Base-by-base conservation (phyloP, 441 rosid genomes). In the Pelargonium hybrid region DNA sequence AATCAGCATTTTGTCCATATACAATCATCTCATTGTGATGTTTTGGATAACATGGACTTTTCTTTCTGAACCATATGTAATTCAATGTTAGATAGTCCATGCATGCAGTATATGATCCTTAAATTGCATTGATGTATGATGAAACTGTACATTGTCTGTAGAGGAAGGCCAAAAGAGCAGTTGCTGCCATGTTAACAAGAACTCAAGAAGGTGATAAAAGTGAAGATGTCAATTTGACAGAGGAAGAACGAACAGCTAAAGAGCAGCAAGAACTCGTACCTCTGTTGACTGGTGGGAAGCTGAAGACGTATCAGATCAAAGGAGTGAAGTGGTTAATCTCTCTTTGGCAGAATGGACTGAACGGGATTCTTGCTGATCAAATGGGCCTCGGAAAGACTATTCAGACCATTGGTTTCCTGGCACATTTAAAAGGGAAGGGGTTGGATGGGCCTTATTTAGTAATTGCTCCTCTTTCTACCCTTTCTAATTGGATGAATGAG, bases 351-450 rank as follows among this genome's bases (percentile, higher is more conserved):
- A 94, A 94, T 81, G 99, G 99, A 48, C 81, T 94, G 71, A 92
- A 94, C 82, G 98, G 99, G 47, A 94, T 94, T 74, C 88, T 94
- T 74, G 99, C 99, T 31, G 99, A 94, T 83, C 99, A 94, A 81
- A 94, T 91, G 99, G 99, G 99, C 13, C 92, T 94, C n/a, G 99
- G 99, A 78, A 94, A 94, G 88, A 92, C 99, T 0, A 92, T 94
- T 78, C 99, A 94, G 77, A 90, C 98, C 18, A 92, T 94, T 70
- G 92, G 91, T 67, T 94, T 94, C 76, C 87, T 94, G 45, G 84
- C 98, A 57, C 99, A 94, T 79, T 76, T 94, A 29, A 94, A 86
- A 79, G 96, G 91, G 71, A 90, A 90, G 47, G 88, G 94, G 62
- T 78, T 94, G 82, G 77, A 92, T 81, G 98, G 99, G 56, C 98